A percentile compares a stretch with the other conserved stretches of the same genome.
Conservation (phyloP, 805 yeast species). For the Nakazawaea ambrosiae region DNA sequence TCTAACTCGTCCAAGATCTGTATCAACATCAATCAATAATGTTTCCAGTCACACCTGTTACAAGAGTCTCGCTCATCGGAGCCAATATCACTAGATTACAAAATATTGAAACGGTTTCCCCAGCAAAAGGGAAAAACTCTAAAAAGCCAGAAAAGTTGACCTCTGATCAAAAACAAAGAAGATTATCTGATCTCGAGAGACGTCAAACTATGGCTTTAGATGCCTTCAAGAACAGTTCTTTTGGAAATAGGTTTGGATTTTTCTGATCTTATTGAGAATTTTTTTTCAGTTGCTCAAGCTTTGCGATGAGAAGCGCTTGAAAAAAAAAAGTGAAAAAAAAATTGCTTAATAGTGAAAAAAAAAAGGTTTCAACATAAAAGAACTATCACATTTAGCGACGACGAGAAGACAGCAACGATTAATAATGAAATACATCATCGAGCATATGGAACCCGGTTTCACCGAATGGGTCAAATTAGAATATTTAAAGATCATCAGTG, state of each 20-base stretch:
- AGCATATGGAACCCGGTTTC: conserved; percentile 96
- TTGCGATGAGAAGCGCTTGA: too few relatives aligned
- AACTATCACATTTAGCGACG: background rate
- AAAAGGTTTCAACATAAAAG: background rate
- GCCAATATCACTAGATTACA: conserved; percentile 2
- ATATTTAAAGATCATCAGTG: conserved; percentile 73
- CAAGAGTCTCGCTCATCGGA: conserved; percentile 5
- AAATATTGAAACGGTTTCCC: background rate
- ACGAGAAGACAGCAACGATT: background rate
- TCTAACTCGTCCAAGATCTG: too few relatives aligned
- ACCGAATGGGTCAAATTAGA: conserved; percentile 94
- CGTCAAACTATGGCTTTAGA: too few relatives aligned
- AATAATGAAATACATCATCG: conserved; percentile 82
- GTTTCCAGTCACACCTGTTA: conserved; percentile 5
- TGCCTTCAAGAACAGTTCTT: too few relatives aligned
- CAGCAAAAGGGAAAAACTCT: background rate
- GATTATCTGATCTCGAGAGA: background rate
- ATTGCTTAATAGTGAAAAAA: too few relatives aligned
- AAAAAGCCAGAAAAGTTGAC: background rate
- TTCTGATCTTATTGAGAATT: too few relatives aligned
- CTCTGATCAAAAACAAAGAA: conserved; percentile 1
- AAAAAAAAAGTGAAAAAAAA: background rate
- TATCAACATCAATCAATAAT: too few relatives aligned
- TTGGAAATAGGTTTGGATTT: too few relatives aligned
- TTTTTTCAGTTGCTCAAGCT: too few relatives aligned